Evolutionary conservation across 1,284 basidiomycete species (phyloP), one percentile per base, ranked within the genome.

Genomic region (Melampsora larici-populina): DNA sequence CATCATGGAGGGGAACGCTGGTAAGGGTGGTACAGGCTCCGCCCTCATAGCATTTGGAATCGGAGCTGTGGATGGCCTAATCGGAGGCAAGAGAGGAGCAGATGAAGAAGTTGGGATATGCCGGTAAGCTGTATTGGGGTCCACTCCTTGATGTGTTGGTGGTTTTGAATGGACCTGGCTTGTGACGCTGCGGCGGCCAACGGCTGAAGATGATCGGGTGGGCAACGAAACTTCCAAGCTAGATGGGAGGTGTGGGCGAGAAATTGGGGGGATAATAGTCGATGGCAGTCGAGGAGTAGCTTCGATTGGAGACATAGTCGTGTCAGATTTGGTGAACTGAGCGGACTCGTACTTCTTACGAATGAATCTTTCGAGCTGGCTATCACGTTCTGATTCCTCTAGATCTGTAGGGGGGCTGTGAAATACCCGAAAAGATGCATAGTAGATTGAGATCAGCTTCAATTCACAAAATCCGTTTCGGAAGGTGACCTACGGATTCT

Each of bases 311-410:
- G 58, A 24, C n/a, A 15, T 65, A 24, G 60, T 4, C 29, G 62
- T 31, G 18, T 36, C 62, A 33, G 33, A 15, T 21, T 65, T 43
- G 40, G 60, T 40, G 78, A 79, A 1, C 60, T 13, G 55, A 21
- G 71, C 68, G 66, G 79, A 80, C 79, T 84, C 83, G 81, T 85
- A 85, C 79, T 85, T 84, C 67, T 79, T 79, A n/a, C 84, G 80
- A 24, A 84, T 83, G 80, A 82, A 84, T 71, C 80, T 80, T 68
- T 84, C 84, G 24, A 84, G 79, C 58, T 84, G 82, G 67, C 82
- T 82, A 26, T 83, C 82, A 17, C 82, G 78, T 62, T 84, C 83
- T 67, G 81, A 81, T 78, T 83, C 83, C 46, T 83, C 81, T 60
- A 84, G 80, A 17, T 83, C 81, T 5, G 83, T 81, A 0, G 84